phyloP scores from a whole-genome alignment of 352 stramenopile species.

The Pythium biforme region DNA sequence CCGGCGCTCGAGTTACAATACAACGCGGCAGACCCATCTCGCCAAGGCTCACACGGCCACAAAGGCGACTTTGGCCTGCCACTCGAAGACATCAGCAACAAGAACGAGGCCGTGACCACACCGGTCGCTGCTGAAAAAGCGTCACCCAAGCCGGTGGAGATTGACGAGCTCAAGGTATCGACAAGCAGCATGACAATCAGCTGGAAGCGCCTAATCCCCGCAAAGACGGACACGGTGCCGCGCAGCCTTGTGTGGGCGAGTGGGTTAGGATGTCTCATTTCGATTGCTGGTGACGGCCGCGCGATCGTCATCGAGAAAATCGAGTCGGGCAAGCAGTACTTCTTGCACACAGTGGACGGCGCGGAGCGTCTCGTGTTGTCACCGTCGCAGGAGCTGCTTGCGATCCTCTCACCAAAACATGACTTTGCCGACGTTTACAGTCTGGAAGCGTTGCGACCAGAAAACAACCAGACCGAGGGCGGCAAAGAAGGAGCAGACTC shows the following conservation, averaged over 20 bases:
- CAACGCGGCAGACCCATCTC: neutral
- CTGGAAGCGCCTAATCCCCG: slow-evolving; percentile 11
- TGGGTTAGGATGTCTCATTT: slow-evolving; percentile 17
- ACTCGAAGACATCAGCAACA: slow-evolving; percentile 15
- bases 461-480: slow-evolving; percentile 14
- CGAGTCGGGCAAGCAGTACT: slow-evolving; percentile 17
- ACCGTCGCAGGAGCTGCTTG: neutral
- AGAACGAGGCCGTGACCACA: neutral
- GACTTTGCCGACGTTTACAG: slow-evolving; percentile 7
- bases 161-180: neutral
- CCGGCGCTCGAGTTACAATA: slow-evolving; percentile 7
- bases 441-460: neutral
- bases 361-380: slow-evolving; percentile 17
- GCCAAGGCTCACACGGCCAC: neutral
- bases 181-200: slow-evolving; percentile 1
- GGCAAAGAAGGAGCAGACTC: neutral
- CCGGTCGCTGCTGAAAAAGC: neutral
- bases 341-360: neutral
- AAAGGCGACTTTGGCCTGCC: slow-evolving; percentile 10
- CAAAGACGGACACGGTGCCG: neutral
- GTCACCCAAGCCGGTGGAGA: slow-evolving; percentile 1
- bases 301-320: slow-evolving; percentile 19
- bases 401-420: neutral
- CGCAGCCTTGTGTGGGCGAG: slow-evolving; percentile 9
- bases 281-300: neutral